Conservation (phyloP, 2,329 filamentous ascomycete genomes). For the Claviceps lovelessii region DNA sequence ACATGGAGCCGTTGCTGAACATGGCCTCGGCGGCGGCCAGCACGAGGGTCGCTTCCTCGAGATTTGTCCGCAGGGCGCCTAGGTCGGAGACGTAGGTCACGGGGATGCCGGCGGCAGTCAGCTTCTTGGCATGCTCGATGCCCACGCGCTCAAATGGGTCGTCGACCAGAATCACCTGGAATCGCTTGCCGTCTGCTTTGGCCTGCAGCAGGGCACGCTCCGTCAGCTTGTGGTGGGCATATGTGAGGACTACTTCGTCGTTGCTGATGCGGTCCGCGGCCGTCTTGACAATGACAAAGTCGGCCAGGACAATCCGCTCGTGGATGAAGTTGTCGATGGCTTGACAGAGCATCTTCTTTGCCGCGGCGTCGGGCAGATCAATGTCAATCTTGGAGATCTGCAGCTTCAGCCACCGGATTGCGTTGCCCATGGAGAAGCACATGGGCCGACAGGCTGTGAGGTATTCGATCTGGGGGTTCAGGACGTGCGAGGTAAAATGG, state of each 20-base stretch:
- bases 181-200: slow-evolving; percentile 52
- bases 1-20: slow-evolving; percentile 86
- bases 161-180: slow-evolving; percentile 77
- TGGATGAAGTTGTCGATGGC: slow-evolving; percentile 82
- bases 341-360: slow-evolving; percentile 63
- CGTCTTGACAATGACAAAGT: slow-evolving; percentile 67
- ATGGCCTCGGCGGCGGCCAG: slow-evolving; percentile 87
- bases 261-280: slow-evolving; percentile 62
- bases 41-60: slow-evolving; percentile 55
- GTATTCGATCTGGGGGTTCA: slow-evolving; percentile 92
- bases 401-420: slow-evolving; percentile 86
- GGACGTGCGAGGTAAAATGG: slow-evolving; percentile 78
- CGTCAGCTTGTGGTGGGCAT: slow-evolving; percentile 72
- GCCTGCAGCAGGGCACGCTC: slow-evolving; percentile 69
- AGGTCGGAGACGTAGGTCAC: slow-evolving; percentile 70
- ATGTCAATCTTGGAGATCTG: slow-evolving; percentile 84
- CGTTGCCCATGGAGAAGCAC: slow-evolving; percentile 93
- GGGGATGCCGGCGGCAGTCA: slow-evolving; percentile 53
- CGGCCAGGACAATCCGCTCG: slow-evolving; percentile 77
- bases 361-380: slow-evolving; percentile 64
- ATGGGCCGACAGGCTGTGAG: slow-evolving; percentile 88
- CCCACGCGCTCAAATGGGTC: slow-evolving; percentile 41
- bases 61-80: slow-evolving; percentile 59
- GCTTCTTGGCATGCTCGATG: slow-evolving; percentile 48
- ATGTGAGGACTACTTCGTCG: slow-evolving; percentile 74